Conservation (phyloP, 768 basidiomycete genomes). For the Tricholoma matsutake region DNA sequence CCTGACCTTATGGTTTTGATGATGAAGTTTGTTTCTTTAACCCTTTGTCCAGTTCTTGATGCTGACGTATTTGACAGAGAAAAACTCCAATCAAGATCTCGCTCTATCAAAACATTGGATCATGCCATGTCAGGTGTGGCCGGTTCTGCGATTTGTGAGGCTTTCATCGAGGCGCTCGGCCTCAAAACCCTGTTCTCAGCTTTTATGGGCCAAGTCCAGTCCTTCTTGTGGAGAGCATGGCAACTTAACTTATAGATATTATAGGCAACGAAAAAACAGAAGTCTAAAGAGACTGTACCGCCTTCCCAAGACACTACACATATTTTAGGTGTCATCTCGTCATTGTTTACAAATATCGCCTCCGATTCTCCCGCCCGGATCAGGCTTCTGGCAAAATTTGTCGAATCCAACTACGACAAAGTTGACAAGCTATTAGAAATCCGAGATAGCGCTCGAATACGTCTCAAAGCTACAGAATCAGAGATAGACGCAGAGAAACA, state of each 20-base stretch:
- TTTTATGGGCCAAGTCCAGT: constrained; percentile 88
- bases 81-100: constrained; percentile 74
- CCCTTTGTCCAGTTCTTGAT: constrained; percentile 4
- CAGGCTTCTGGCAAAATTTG: constrained; percentile 89
- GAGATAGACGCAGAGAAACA: constrained; percentile 71
- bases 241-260: constrained; percentile 11
- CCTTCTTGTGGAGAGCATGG: background rate
- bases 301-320: constrained; percentile 85
- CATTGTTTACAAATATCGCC: constrained; percentile 81
- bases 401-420: constrained; percentile 91
- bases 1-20: constrained; percentile 97
- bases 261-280: constrained; percentile 64
- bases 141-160: constrained; percentile 69
- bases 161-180: constrained; percentile 85
- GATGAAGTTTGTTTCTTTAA: constrained; percentile 71
- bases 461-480: constrained; percentile 58
- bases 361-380: constrained; percentile 81
- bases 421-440: constrained; percentile 90
- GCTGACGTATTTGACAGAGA: constrained; percentile 46
- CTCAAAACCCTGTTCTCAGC: constrained; percentile 87
- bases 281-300: constrained; percentile 40
- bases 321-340: constrained; percentile 83
- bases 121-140: constrained; percentile 82
- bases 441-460: constrained; percentile 62
- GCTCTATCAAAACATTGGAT: constrained; percentile 88